phyloP scores from a whole-genome alignment of 1,284 basidiomycete genomes.

The Melampsora occidentalis region DNA sequence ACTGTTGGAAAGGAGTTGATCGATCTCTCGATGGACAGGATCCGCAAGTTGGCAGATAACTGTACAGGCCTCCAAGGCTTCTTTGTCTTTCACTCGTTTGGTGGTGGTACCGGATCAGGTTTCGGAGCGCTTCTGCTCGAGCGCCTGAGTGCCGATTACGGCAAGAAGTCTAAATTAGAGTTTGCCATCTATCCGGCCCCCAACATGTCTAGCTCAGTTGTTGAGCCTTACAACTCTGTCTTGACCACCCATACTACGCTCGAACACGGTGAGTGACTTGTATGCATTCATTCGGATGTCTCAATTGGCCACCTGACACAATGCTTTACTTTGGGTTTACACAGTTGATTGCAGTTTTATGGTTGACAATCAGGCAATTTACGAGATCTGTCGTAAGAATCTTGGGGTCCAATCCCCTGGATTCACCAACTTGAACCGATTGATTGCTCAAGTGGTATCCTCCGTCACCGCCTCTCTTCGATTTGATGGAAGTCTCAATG shows the following conservation, averaged over 20 bases:
- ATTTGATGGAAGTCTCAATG: constrained; percentile 96
- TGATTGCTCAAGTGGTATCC: constrained; percentile 92
- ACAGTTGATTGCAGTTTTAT: constrained; percentile 50
- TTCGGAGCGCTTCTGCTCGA: constrained; percentile 97
- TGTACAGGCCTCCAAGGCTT: constrained; percentile 98
- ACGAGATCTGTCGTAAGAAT: constrained; percentile 98
- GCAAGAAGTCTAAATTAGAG: constrained; percentile 99
- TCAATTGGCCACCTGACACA: constrained; percentile 74
- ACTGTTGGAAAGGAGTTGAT: constrained; percentile 58
- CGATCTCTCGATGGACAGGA: constrained; percentile 84
- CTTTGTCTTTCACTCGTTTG: constrained; percentile 99
- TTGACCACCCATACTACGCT: constrained; percentile 98
- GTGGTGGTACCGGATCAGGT: constrained; percentile 98
- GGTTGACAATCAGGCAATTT: constrained; percentile 64
- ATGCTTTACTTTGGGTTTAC: constrained; percentile 77
- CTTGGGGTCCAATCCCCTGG: constrained; percentile 81
- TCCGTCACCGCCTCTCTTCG: constrained; percentile 95
- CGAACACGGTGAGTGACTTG: constrained; percentile 67
- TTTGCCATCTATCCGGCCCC: constrained; percentile 97
- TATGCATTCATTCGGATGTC: constrained; percentile 66
- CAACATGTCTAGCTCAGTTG: constrained; percentile 89
- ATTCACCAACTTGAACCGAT: constrained; percentile 90
- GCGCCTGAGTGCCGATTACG: constrained; percentile 93
- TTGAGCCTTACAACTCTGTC: constrained; percentile 99
- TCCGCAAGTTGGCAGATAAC: constrained; percentile 94